Conservation (phyloP, 1,139 yeast species). For the Debaryomyces robertsiae region DNA sequence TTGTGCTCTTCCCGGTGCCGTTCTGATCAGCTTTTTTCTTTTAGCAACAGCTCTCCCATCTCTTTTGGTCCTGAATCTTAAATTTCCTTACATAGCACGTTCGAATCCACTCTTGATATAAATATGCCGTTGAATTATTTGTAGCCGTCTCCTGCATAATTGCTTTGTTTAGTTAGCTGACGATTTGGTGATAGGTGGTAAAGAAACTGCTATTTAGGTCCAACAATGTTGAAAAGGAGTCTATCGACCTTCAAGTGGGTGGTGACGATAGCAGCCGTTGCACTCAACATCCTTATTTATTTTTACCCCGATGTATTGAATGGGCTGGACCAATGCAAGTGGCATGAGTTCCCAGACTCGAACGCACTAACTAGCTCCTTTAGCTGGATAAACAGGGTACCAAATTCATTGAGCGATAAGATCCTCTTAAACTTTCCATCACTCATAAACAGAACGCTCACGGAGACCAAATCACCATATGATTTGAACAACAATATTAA, state of each 20-base stretch:
- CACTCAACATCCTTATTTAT: conserved; percentile 62
- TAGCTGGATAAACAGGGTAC: conserved; percentile 25
- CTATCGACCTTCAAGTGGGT: conserved; percentile 19
- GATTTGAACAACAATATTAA: conserved; percentile 21
- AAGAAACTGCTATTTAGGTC: background rate
- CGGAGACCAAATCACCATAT: conserved; percentile 16
- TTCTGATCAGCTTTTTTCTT: no score
- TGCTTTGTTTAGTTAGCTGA: no score
- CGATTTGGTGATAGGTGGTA: no score
- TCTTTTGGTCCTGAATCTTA: no score
- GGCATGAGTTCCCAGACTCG: conserved; percentile 43
- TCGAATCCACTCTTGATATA: no score
- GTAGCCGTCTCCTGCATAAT: no score
- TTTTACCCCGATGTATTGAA: conserved; percentile 69
- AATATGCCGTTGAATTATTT: no score
- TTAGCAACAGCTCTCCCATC: no score
- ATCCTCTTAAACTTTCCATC: conserved; percentile 35
- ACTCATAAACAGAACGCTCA: conserved; percentile 20
- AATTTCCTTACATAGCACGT: no score
- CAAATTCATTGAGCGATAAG: conserved; percentile 26
- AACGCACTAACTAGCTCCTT: conserved; percentile 17
- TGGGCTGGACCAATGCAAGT: conserved; percentile 54
- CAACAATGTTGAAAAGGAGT: background rate
- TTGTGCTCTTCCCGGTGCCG: no score
- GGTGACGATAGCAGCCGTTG: conserved; percentile 40